Conservation (phyloP, 352 stramenopile species). For the Globisporangium spiculum region DNA sequence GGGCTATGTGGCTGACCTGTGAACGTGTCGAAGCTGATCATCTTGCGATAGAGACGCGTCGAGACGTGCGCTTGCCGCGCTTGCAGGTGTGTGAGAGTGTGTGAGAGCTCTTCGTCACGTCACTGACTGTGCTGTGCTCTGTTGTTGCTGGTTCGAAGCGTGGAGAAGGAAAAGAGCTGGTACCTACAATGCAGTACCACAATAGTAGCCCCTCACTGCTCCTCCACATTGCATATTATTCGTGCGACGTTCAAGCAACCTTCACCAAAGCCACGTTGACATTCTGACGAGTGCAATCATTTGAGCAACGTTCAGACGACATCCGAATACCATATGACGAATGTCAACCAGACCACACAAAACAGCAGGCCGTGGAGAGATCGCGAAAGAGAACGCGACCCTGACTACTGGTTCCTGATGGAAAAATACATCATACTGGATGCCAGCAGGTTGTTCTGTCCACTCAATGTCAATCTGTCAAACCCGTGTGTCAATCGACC, state of each 20-base stretch:
- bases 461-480: too few relatives aligned
- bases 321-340: neutral
- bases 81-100: neutral
- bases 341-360: neutral
- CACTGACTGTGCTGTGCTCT: neutral
- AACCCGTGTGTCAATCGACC: too few relatives aligned
- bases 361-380: neutral
- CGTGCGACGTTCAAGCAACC: neutral
- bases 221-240: neutral
- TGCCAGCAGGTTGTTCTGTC: too few relatives aligned
- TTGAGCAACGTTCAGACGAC: neutral
- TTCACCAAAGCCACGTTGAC: neutral
- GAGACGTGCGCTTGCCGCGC: neutral
- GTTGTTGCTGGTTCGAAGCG: neutral
- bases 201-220: neutral
- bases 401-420: neutral
- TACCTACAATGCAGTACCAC: neutral
- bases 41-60: conserved; percentile 16
- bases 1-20: conserved; percentile 16
- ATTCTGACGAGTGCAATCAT: too few relatives aligned
- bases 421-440: neutral
- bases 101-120: conserved; percentile 2
- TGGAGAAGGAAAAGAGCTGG: conserved; percentile 1
- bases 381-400: neutral
- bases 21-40: conserved; percentile 86